A percentile compares a stretch with the other conserved stretches of the same genome.
phyloP scores from a whole-genome alignment of 176 grass and related monocot genomes.

The Aegilops tauschii region DNA sequence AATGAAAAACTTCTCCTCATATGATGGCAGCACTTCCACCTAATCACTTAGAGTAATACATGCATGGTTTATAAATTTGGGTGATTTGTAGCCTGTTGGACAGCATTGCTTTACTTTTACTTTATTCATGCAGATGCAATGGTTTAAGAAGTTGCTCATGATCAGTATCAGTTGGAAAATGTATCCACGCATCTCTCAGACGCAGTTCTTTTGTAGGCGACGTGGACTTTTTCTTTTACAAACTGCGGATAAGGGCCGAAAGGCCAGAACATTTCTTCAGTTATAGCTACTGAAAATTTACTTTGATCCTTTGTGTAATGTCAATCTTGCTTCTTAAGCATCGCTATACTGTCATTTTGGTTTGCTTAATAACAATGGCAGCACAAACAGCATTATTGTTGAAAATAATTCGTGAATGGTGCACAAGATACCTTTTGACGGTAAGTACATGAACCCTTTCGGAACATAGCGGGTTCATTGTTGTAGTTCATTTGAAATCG shows the following conservation, averaged over 20 bases:
- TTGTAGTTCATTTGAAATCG: constrained; percentile 88
- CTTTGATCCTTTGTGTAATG: not conserved
- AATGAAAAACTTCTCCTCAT: not conserved
- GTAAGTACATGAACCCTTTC: constrained; percentile 76
- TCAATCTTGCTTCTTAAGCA: constrained; percentile 23
- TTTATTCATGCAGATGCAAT: not conserved
- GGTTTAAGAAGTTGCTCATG: not conserved
- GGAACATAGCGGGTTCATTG: constrained; percentile 66
- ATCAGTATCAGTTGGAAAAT: not conserved
- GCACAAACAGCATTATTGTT: not conserved
- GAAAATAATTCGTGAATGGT: not conserved
- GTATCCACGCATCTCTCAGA: not conserved
- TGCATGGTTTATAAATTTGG: not conserved
- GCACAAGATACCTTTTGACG: constrained; percentile 39
- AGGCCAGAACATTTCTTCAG: not conserved
- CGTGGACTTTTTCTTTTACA: not conserved
- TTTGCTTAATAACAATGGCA: not conserved
- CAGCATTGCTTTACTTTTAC: not conserved
- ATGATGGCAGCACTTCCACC: not conserved
- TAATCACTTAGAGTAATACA: not conserved
- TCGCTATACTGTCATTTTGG: not conserved
- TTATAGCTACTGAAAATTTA: not conserved
- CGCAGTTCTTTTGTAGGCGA: not conserved
- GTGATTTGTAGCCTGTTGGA: not conserved
- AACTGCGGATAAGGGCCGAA: not conserved